Base-by-base conservation (phyloP, 805 yeast species). In the Wickerhamomyces rabaulensis region DNA sequence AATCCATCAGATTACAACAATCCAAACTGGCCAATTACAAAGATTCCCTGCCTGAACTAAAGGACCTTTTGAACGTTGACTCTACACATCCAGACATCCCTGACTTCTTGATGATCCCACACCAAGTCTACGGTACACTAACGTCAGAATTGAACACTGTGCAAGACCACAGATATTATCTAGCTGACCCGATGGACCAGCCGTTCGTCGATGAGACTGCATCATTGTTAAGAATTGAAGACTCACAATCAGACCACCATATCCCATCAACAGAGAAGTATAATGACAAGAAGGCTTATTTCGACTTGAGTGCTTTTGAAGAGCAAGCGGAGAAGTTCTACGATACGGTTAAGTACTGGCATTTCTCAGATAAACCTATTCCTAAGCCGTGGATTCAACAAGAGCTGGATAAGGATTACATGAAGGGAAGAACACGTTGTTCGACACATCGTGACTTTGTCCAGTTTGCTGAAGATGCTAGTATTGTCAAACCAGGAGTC, bases 321-420 rank as follows among this genome's bases (percentile, higher is more conserved):
- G 42, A 39, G 6, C 55, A 52, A 25, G 52, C 52, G 20, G 50
- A 49, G 4, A 38, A 37, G 21, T 47, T 53, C 9, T 45, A 64
- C 4, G 49, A 56, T 5, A 58, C 65, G 9, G 61, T 74, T 4
- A 75, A 73, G 53, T 66, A 79, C 46, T 58, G 80, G 23, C 90
- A 84, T 59, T 84, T 78, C 59, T 76, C 84, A 7, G 90, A 84
- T 56, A 69, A 71, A 38, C 89, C 89, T 3, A 61, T 82, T 7
- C 79, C 82, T 0, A 82, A 84, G 56, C 88, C 88, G 6, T 82
- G 90, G 89, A 58, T 50, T 27, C 22, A 48, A 15, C 45, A 48
- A 29, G 37, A 47, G 6, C 46, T 39, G 1, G 16, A 46, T 1
- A 42, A 31, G 2, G 42, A 40, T 4, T 57, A 56, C 38, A 54